Evolutionary conservation across 352 stramenopile genomes (phyloP).

Genomic region (Hyaloperonospora arabidopsidis): DNA sequence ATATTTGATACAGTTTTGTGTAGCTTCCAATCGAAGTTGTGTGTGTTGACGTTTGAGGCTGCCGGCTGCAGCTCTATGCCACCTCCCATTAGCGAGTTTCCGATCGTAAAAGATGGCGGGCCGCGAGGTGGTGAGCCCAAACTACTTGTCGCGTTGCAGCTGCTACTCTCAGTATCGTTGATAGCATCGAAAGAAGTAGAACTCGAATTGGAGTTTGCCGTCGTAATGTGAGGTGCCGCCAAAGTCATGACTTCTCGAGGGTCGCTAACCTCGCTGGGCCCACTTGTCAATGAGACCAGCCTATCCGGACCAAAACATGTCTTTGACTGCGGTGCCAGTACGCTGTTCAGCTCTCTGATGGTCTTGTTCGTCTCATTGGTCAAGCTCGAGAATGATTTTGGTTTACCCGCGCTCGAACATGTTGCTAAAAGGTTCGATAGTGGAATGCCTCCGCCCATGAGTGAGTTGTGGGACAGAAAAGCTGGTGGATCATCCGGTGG

Average conservation of each 20-base stretch:
- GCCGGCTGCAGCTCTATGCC: constrained; percentile 70
- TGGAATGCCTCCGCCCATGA: constrained; percentile 17
- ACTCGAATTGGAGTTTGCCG: constrained; percentile 4
- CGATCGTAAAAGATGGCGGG: constrained; percentile 51
- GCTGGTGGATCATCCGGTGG: constrained; percentile 16
- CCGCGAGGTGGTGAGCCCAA: constrained; percentile 53
- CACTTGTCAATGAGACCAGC: constrained; percentile 13
- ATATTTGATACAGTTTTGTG: constrained; percentile 32
- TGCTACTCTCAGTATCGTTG: constrained; percentile 5
- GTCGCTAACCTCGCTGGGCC: constrained; percentile 9
- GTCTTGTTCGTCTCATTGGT: constrained; percentile 14
- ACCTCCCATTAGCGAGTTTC: constrained; percentile 78
- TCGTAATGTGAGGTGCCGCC: not conserved
- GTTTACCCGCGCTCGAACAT: constrained; percentile 11
- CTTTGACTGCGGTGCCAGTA: constrained; percentile 8
- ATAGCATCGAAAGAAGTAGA: constrained; percentile 8
- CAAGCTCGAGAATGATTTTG: constrained; percentile 13
- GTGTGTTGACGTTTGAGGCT: constrained; percentile 66
- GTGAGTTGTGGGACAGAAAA: constrained; percentile 19
- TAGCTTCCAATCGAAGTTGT: constrained; percentile 77
- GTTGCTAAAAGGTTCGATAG: constrained; percentile 6
- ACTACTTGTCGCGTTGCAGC: constrained; percentile 23
- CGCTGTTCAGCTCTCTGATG: constrained; percentile 8
- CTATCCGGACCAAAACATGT: constrained; percentile 10
- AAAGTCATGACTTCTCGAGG: constrained; percentile 1